A percentile compares a stretch with the other conserved stretches of the same genome.
Conservation (phyloP, 345 rosid species). For the Ailanthus altissimus region DNA sequence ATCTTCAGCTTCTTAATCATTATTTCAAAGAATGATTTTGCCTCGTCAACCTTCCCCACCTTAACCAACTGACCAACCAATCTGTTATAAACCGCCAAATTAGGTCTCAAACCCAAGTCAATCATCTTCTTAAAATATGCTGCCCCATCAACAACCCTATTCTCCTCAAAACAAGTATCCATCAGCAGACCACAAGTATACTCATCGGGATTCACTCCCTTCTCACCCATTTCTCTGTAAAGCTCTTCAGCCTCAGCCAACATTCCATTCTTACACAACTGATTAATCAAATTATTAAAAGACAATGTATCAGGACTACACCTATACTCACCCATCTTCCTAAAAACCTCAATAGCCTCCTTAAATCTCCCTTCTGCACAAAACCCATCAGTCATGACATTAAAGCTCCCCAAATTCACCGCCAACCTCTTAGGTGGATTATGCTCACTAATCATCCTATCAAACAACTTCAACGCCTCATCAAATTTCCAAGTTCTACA, state of each 20-base stretch:
- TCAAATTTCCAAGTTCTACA: conserved; percentile 71
- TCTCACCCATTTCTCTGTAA: conserved; percentile 72
- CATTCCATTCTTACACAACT: conserved; percentile 66
- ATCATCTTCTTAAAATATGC: conserved; percentile 72
- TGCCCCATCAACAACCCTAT: conserved; percentile 76
- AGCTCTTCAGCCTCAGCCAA: conserved; percentile 72
- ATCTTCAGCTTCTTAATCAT: conserved; percentile 90
- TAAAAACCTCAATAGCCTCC: conserved; percentile 69
- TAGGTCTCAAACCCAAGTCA: conserved; percentile 71
- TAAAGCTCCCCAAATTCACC: conserved; percentile 82
- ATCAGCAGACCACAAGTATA: conserved; percentile 66
- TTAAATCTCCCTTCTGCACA: conserved; percentile 59
- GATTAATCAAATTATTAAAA: conserved; percentile 77
- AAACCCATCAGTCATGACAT: conserved; percentile 81
- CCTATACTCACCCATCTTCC: conserved; percentile 63
- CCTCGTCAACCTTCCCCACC: conserved; percentile 70
- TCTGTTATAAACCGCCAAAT: conserved; percentile 67
- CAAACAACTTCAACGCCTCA: conserved; percentile 75
- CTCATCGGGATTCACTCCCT: conserved; percentile 83
- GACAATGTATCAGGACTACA: conserved; percentile 71
- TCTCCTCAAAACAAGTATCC: conserved; percentile 71
- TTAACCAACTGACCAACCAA: conserved; percentile 65
- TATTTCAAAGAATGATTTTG: conserved; percentile 66
- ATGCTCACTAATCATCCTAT: conserved; percentile 61
- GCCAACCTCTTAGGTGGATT: conserved; percentile 62